These are phyloP conservation scores for Solanum virginianum DNA, from an alignment of 257 asterid genomes.

Conservation along the genomic window DNA sequence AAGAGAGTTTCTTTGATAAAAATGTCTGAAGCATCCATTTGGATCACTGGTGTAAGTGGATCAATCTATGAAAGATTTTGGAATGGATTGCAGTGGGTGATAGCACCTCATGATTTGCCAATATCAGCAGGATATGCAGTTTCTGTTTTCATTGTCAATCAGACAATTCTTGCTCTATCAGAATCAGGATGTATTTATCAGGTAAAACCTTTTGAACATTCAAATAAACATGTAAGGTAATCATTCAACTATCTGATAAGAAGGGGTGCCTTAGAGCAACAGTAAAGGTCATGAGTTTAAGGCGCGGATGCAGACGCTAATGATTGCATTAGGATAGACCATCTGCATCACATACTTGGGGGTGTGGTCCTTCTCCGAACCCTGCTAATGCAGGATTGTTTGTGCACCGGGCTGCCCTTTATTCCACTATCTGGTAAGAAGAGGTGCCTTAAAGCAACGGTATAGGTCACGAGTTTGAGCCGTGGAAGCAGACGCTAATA, in stretches of 20 bases:
- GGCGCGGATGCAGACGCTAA: not conserved
- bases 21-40: constrained; percentile 70
- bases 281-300: not conserved
- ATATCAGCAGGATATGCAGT: constrained; percentile 45
- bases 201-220: constrained; percentile 18
- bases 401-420: not conserved
- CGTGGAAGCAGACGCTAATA: not conserved
- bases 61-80: constrained; percentile 78
- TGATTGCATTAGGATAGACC: not conserved
- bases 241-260: not conserved
- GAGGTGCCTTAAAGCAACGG: not conserved
- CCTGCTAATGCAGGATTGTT: not conserved
- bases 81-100: constrained; percentile 91
- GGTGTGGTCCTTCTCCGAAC: not conserved
- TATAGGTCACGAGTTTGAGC: not conserved
- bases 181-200: constrained; percentile 50
- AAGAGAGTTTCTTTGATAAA: constrained; percentile 51
- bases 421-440: not conserved
- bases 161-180: constrained; percentile 63
- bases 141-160: constrained; percentile 58
- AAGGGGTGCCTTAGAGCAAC: not conserved
- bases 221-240: not conserved
- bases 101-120: constrained; percentile 74
- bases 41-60: constrained; percentile 86
- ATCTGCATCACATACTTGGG: not conserved